Conservation (phyloP, 108 stramenopile genomes). For the Craspedostauros australis region DNA sequence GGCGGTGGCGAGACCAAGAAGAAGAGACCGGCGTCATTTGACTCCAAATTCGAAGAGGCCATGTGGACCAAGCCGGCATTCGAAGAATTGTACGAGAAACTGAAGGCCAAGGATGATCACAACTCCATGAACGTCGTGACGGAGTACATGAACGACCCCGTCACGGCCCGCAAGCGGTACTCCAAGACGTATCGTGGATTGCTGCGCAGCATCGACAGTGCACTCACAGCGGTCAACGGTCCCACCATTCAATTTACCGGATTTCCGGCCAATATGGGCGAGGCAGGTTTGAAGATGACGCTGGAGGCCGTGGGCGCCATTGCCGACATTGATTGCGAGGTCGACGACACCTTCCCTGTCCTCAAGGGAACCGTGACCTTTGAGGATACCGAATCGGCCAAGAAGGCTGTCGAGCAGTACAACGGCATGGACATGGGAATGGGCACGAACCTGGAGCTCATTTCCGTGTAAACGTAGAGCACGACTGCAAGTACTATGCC, state of each 20-base stretch:
- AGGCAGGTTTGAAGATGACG: slow-evolving; percentile 72
- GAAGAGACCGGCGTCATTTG: slow-evolving; percentile 47
- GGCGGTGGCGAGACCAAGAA: slow-evolving; percentile 19
- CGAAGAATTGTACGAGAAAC: slow-evolving; percentile 49
- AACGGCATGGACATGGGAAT: slow-evolving; percentile 91
- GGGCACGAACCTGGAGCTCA: slow-evolving; percentile 60
- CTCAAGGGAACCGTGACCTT: slow-evolving; percentile 75
- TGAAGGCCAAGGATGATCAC: slow-evolving; percentile 63
- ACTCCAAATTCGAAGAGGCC: slow-evolving; percentile 76
- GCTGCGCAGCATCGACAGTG: slow-evolving; percentile 46
- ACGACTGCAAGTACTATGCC: too few relatives aligned
- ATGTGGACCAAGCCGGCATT: slow-evolving; percentile 80
- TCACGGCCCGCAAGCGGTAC: slow-evolving; percentile 53
- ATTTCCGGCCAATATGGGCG: slow-evolving; percentile 86
- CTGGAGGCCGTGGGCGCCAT: slow-evolving; percentile 71
- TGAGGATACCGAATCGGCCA: slow-evolving; percentile 73
- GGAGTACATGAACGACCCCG: slow-evolving; percentile 69
- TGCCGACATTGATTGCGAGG: slow-evolving; percentile 56
- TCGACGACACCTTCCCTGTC: slow-evolving; percentile 54
- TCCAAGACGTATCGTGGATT: slow-evolving; percentile 41
- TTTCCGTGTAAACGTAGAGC: slow-evolving; percentile 31
- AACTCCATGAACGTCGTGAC: slow-evolving; percentile 74
- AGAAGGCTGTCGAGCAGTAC: slow-evolving; percentile 78
- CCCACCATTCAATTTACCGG: slow-evolving; percentile 67
- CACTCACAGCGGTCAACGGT: slow-evolving; percentile 65